phyloP scores from a whole-genome alignment of 805 yeast species.

The Metschnikowia vanudenii region DNA sequence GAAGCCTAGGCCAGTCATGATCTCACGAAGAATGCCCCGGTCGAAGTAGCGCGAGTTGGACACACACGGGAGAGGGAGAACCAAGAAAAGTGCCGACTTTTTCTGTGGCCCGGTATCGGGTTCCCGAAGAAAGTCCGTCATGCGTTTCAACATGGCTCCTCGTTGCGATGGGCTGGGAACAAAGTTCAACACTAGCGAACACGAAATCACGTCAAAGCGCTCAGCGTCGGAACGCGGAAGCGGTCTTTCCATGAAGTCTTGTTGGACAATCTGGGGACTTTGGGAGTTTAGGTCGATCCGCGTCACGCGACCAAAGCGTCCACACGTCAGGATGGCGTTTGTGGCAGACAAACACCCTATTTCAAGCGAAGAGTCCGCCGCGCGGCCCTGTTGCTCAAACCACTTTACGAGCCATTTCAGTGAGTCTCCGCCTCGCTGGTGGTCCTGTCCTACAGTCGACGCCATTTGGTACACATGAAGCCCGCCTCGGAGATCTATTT shows the following conservation, averaged over 20 bases:
- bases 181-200: constrained; percentile 85
- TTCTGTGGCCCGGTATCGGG: constrained; percentile 18
- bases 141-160: constrained; percentile 72
- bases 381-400: constrained; percentile 25
- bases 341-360: constrained; percentile 75
- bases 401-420: constrained; percentile 77
- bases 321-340: constrained; percentile 64
- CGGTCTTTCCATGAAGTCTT: constrained; percentile 82
- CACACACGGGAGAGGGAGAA: constrained; percentile 85
- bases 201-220: constrained; percentile 65
- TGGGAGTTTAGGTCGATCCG: constrained; percentile 83
- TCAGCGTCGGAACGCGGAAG: constrained; percentile 47
- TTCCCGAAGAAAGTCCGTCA: constrained; percentile 52
- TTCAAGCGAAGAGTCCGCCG: constrained; percentile 58
- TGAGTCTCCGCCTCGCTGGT: constrained; percentile 85
- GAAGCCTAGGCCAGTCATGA: constrained; percentile 66
- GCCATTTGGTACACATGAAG: constrained; percentile 79
- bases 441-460: constrained; percentile 78
- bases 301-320: constrained; percentile 48
- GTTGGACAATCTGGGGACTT: constrained; percentile 65
- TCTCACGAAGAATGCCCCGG: constrained; percentile 35
- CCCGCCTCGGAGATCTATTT: constrained; percentile 69
- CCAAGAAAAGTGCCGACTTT: constrained; percentile 51
- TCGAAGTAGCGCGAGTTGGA: constrained; percentile 78
- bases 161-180: constrained; percentile 70